Evolutionary conservation across 1,139 yeast species (phyloP), one percentile per base, ranked within the genome.

Genomic region (Debaryomyces coudertii): DNA sequence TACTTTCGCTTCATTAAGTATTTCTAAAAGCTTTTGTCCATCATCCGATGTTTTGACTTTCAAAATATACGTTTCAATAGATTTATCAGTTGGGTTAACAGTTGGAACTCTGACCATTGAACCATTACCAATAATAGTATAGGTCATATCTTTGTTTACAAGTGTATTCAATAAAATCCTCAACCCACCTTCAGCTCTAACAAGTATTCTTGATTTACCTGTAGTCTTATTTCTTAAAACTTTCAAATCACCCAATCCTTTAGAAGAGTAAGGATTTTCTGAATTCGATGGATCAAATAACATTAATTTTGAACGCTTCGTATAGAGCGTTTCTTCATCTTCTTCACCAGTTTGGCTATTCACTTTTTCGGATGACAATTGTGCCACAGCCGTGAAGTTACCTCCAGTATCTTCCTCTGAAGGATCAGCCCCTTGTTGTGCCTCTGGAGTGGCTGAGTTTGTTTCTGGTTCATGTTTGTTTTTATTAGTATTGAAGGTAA

Each of bases 141-240:
- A 83, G 36, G 72, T 72, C 57, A 87, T 66, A 50, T 76, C 75
- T 58, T 77, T 72, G 47, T 76, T 68, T 7, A 87, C 67, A 16
- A 71, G 63, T 16, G 83, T 71, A 63, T 93, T 93, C 50, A 93
- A 70, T 36, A 93, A 65, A n/a, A 90, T 83, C 54, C 95, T 77
- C 40, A 87, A 87, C 36, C 92, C 83, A 33, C 97, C 97, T 48
- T 92, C 98, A 0, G 97, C 89, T 58, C 98, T 82, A 22, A 93
- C 77, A 36, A 93, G 69, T 11, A 89, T 69, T 60, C 99, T 82
- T 2, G 84, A 65, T 62, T 89, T 89, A 2, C 73, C 66, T 3
- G 82, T 79, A 1, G 71, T 75, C 43, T 76, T 76, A 56, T 85
- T 77, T 48, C 78, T 81, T 50, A 92, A 71, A 9, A 93, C 73